Evolutionary conservation across 164 flowering plant species (phyloP), one percentile per base, ranked within the genome.

Genomic region (Berberis thunbergii): DNA sequence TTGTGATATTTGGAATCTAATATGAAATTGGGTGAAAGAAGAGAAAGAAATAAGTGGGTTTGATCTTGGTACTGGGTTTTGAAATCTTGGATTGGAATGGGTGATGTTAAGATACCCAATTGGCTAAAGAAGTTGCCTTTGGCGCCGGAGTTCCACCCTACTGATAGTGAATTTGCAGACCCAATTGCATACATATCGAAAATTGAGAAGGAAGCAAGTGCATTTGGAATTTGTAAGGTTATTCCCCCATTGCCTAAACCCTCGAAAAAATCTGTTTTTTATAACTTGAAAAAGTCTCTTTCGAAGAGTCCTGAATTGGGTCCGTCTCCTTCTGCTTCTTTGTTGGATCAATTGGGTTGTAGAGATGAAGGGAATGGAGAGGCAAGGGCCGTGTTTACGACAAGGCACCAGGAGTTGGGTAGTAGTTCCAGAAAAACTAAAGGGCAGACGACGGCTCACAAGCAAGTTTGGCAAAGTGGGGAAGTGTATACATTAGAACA

Each of bases 381-480:
- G 61, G 67, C 1, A 66, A 67, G 77, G 73, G 90, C 94, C 0
- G 89, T 89, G 45, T 95, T 95, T 72, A 95, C 97, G 0, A 95
- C 97, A 1, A 82, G 99, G 71, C 91, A 88, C 1, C 99, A 95
- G 68, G 99, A 95, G 69, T 78, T 95, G 70, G 97, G 99, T 61
- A 76, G 78, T 71, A 72, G 62, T 74, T 66, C 52, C 48, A 89
- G 82, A 61, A 82, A 62, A 69, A 53, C 57, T 26, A 88, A 69
- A 68, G 88, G 73, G 72, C 42, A 2, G 67, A 69, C 69, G 45
- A 53, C 69, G 48, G 79, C 68, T 7, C 80, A 83, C 62, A 87
- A 82, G 81, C 97, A 91, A 72, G 97, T 95, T 6, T 95, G 97
- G 99, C 96, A 91, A 63, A 91, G 97, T 73, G 99, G 99, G 73